A percentile compares a stretch with the other conserved stretches of the same genome.
Evolutionary conservation across 2,329 filamentous ascomycete species (phyloP).

Genomic region (Tolypocladium inflatum): DNA sequence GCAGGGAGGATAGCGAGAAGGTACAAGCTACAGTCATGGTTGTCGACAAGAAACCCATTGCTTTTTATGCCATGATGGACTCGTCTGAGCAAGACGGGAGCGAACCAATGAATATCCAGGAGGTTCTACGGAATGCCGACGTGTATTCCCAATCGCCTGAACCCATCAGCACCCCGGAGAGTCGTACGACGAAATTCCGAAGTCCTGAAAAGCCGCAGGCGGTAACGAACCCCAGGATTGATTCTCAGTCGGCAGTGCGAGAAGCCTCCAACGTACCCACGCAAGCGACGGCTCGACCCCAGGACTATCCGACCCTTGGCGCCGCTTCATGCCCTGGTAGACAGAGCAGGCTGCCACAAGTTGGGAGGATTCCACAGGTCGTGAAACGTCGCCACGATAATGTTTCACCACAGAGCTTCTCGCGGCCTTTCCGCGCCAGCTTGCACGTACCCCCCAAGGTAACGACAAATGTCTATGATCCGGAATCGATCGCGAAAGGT

Average conservation of each 20-base stretch:
- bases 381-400: conserved; percentile 58
- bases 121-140: conserved; percentile 41
- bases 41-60: conserved; percentile 40
- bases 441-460: conserved; percentile 23
- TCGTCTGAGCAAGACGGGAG: conserved; percentile 45
- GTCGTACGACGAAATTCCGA: not conserved
- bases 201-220: not conserved
- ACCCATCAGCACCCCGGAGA: not conserved
- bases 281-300: not conserved
- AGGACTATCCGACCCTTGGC: not conserved
- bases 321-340: conserved; percentile 1
- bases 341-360: conserved; percentile 60
- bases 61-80: conserved; percentile 55
- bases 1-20: conserved; percentile 23
- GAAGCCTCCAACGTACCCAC: not conserved
- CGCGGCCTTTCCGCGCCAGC: conserved; percentile 62
- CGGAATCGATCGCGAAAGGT: conserved; percentile 37
- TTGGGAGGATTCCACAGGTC: conserved; percentile 80
- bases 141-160: conserved; percentile 18
- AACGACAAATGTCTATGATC: conserved; percentile 18
- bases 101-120: conserved; percentile 26
- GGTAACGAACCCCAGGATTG: not conserved
- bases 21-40: conserved; percentile 40
- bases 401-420: conserved; percentile 71
- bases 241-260: not conserved